A percentile compares a stretch with the other conserved stretches of the same genome.
phyloP scores from a whole-genome alignment of 495 filamentous ascomycete genomes.

The Annulohypoxylon bovei region DNA sequence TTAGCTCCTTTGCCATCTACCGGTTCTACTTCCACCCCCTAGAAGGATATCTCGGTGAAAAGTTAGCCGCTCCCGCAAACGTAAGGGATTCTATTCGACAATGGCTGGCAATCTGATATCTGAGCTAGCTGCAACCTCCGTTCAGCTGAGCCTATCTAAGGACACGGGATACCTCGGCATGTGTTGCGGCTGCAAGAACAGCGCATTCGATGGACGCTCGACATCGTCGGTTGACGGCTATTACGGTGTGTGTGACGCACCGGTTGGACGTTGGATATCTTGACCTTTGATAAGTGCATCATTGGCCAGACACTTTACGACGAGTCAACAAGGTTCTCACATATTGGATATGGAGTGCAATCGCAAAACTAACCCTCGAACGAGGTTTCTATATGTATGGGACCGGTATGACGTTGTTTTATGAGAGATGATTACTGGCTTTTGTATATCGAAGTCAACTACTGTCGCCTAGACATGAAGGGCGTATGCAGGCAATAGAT shows the following conservation, averaged over 20 bases:
- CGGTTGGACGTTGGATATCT: background rate
- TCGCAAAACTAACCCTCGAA: background rate
- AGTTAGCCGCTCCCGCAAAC: background rate
- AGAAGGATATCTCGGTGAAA: background rate
- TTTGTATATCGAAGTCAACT: background rate
- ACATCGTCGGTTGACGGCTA: background rate
- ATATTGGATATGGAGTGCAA: background rate
- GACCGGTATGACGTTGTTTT: background rate
- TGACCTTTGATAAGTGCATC: background rate
- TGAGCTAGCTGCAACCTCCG: background rate
- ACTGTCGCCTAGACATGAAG: background rate
- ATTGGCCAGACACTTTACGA: background rate
- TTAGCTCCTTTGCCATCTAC: background rate
- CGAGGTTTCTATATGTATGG: background rate
- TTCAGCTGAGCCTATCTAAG: background rate
- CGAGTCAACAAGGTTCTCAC: background rate
- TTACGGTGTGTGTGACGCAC: background rate
- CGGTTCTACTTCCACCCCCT: background rate
- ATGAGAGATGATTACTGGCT: background rate
- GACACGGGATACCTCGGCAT: background rate
- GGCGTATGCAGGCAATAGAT: constrained; percentile 3
- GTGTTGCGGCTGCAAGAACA: background rate
- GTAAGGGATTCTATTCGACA: background rate
- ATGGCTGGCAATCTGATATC: background rate
- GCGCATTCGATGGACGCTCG: background rate